phyloP scores from a whole-genome alignment of 768 basidiomycete genomes.

The Lentinula sp. region DNA sequence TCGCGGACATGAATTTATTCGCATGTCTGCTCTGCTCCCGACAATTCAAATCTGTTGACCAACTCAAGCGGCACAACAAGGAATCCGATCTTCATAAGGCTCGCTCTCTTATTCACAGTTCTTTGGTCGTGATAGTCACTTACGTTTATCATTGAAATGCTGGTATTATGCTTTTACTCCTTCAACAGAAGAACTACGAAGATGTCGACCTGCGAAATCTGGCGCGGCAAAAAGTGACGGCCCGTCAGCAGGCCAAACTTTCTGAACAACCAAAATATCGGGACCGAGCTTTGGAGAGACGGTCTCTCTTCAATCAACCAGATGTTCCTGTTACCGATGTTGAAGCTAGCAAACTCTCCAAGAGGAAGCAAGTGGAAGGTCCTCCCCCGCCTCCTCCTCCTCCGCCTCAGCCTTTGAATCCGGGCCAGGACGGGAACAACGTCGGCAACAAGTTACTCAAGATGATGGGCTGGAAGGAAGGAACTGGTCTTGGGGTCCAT shows the following conservation, averaged over 20 bases:
- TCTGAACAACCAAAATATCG: slow-evolving; percentile 80
- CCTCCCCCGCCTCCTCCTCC: slow-evolving; percentile 61
- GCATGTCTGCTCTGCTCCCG: slow-evolving; percentile 90
- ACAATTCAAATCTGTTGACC: slow-evolving; percentile 85
- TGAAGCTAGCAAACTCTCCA: slow-evolving; percentile 22
- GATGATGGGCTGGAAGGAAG: slow-evolving; percentile 98
- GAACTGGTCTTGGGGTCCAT: slow-evolving; percentile 75
- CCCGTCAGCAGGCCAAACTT: slow-evolving; percentile 30
- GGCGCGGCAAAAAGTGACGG: slow-evolving; percentile 60
- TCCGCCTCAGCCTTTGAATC: slow-evolving; percentile 58
- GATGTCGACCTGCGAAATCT: slow-evolving; percentile 67
- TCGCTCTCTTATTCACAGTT: slow-evolving; percentile 36
- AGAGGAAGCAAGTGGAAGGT: slow-evolving; percentile 44
- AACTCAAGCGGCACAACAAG: slow-evolving; percentile 84
- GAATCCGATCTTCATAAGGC: slow-evolving; percentile 97
- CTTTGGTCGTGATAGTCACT: slow-evolving; percentile 22
- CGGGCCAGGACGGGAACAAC: slow-evolving; percentile 77
- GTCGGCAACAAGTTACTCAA: slow-evolving; percentile 90
- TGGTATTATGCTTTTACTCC: slow-evolving; percentile 6
- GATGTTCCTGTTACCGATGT: slow-evolving; percentile 66
- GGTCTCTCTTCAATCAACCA: slow-evolving; percentile 88
- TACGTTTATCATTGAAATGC: slow-evolving; percentile 19
- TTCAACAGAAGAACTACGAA: slow-evolving; percentile 75
- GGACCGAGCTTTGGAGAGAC: slow-evolving; percentile 89
- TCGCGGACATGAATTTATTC: slow-evolving; percentile 66